These are phyloP conservation scores for Aureococcus anophagefferens DNA, from an alignment of 108 stramenopile genomes.

Conservation along the genomic window DNA sequence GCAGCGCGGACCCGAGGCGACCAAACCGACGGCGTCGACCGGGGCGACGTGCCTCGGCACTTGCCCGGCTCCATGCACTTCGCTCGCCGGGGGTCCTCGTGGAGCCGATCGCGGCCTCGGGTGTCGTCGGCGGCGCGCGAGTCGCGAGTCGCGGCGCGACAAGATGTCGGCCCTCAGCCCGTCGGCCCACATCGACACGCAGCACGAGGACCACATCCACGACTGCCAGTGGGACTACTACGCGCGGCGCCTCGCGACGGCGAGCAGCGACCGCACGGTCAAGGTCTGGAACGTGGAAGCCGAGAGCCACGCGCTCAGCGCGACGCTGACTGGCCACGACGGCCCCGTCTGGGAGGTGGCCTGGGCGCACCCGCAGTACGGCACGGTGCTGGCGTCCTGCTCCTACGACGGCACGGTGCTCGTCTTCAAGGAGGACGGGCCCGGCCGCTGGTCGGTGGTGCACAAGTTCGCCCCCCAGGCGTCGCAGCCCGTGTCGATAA, in stretches of 20 bases:
- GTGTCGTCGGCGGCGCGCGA: too few relatives aligned
- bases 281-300: slow-evolving; percentile 79
- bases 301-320: slow-evolving; percentile 60
- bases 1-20: too few relatives aligned
- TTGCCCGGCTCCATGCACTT: too few relatives aligned
- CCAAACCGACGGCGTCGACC: too few relatives aligned
- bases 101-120: too few relatives aligned
- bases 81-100: too few relatives aligned
- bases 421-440: slow-evolving; percentile 68
- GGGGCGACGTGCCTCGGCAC: too few relatives aligned
- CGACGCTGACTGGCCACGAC: slow-evolving; percentile 70
- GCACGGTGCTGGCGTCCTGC: slow-evolving; percentile 68
- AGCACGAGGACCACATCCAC: slow-evolving; percentile 89
- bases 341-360: slow-evolving; percentile 88
- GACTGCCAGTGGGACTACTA: slow-evolving; percentile 90
- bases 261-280: slow-evolving; percentile 75
- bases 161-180: too few relatives aligned
- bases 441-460: slow-evolving; percentile 65
- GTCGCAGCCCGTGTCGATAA: slow-evolving; percentile 28
- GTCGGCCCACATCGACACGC: slow-evolving; percentile 56
- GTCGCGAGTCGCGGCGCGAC: too few relatives aligned
- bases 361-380: slow-evolving; percentile 92
- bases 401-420: slow-evolving; percentile 76
- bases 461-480: slow-evolving; percentile 54
- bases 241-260: slow-evolving; percentile 82